Conservation (phyloP, 2,329 filamentous ascomycete species). For the Blastomyces emzantsi region DNA sequence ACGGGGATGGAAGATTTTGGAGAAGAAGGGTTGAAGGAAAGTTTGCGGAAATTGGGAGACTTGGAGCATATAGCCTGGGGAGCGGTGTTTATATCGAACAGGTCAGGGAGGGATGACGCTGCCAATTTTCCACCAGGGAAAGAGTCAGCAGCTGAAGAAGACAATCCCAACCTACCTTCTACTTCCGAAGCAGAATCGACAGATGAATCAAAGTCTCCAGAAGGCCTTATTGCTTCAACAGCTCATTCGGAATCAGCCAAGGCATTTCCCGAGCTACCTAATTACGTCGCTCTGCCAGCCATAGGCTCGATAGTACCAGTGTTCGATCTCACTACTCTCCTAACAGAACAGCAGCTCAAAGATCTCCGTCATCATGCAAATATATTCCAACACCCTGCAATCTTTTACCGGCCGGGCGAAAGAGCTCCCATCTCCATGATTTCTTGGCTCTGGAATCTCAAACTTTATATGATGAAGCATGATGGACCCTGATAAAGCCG, state of each 20-base stretch:
- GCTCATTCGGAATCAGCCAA: background rate
- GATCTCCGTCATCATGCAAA: conserved; percentile 22
- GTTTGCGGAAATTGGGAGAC: conserved; percentile 13
- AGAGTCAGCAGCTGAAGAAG: background rate
- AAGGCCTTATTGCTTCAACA: background rate
- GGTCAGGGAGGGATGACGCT: background rate
- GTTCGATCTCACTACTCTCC: conserved; percentile 29
- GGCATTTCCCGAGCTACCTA: conserved; percentile 17
- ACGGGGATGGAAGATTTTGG: conserved; percentile 17
- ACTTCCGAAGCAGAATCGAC: background rate
- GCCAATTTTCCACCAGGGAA: too few species aligned
- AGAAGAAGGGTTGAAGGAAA: conserved; percentile 12
- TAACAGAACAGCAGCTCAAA: conserved; percentile 25
- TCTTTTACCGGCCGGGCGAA: conserved; percentile 31
- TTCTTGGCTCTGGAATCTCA: conserved; percentile 33
- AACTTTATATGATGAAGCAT: conserved; percentile 23
- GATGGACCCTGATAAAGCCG: background rate
- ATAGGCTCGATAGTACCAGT: conserved; percentile 27
- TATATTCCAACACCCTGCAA: conserved; percentile 26
- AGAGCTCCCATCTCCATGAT: conserved; percentile 25
- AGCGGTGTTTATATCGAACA: conserved; percentile 20
- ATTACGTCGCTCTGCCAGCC: conserved; percentile 26
- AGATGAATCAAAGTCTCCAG: background rate
- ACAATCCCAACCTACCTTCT: background rate
- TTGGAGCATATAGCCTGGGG: conserved; percentile 26